Percentiles rank a stretch among this genome's conserved stretches.
phyloP scores from a whole-genome alignment of 306 rosid genomes.

The Glycyrrhiza uralensis region DNA sequence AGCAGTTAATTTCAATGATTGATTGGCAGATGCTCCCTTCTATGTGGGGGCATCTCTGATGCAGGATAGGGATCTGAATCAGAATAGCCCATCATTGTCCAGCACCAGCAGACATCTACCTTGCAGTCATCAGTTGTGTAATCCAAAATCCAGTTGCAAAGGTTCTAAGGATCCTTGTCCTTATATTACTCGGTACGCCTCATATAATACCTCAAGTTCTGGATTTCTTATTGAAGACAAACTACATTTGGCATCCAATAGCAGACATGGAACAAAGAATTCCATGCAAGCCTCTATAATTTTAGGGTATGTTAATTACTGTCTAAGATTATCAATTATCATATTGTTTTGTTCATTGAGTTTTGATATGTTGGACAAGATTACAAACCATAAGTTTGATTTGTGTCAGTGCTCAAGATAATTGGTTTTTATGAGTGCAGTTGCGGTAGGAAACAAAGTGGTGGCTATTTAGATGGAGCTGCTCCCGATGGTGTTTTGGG shows the following conservation, averaged over 20 bases:
- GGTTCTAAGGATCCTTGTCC: constrained; percentile 63
- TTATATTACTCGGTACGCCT: constrained; percentile 39
- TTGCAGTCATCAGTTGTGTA: constrained; percentile 72
- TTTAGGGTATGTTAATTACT: constrained; percentile 52
- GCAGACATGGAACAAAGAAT: constrained; percentile 31
- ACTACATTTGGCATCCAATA: constrained; percentile 57
- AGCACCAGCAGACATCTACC: constrained; percentile 69
- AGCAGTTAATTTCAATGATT: constrained; percentile 76
- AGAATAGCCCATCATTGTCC: constrained; percentile 71
- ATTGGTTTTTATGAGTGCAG: constrained; percentile 34
- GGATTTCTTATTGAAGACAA: constrained; percentile 78
- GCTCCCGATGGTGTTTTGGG: constrained; percentile 75
- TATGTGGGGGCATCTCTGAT: constrained; percentile 81
- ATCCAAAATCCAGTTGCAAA: constrained; percentile 44
- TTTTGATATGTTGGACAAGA: too few relatives aligned
- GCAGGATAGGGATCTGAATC: constrained; percentile 89
- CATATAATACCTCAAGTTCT: constrained; percentile 68
- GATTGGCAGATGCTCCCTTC: constrained; percentile 95
- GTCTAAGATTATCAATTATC: not conserved
- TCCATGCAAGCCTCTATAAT: constrained; percentile 64
- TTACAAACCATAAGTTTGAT: not conserved
- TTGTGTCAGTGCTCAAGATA: not conserved
- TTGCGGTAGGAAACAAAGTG: constrained; percentile 64
- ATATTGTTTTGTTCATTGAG: too few relatives aligned
- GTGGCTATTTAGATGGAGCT: constrained; percentile 56